These are phyloP conservation scores for Polyplosphaeria fusca DNA, from an alignment of 495 filamentous ascomycete genomes.

Conservation along the genomic window DNA sequence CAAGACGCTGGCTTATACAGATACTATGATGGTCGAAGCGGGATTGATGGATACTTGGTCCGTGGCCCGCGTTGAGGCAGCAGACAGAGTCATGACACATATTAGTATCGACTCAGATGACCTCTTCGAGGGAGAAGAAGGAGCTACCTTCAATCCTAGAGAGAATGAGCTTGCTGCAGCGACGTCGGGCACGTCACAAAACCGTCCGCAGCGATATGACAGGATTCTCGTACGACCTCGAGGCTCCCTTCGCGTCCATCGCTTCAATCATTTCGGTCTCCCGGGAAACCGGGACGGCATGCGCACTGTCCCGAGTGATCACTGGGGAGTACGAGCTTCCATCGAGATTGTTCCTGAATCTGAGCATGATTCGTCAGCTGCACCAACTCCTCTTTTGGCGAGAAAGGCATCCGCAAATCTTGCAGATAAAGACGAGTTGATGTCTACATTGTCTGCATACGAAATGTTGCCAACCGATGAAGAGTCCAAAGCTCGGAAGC, in stretches of 20 bases:
- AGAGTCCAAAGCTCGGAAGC: slow-evolving; percentile 43
- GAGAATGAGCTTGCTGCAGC: slow-evolving; percentile 51
- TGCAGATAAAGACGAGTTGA: not conserved
- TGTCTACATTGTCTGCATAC: slow-evolving; percentile 1
- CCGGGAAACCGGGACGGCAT: slow-evolving; percentile 21
- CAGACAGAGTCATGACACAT: slow-evolving; percentile 5
- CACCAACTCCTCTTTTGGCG: not conserved
- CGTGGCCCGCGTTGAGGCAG: slow-evolving; percentile 37
- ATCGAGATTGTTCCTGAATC: slow-evolving; percentile 34
- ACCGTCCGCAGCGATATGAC: slow-evolving; percentile 58
- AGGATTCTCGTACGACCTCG: slow-evolving; percentile 50
- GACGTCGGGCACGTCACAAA: slow-evolving; percentile 41
- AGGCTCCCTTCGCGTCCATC: slow-evolving; percentile 37
- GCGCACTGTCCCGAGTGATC: slow-evolving; percentile 50
- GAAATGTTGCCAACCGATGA: slow-evolving; percentile 44
- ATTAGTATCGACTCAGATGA: slow-evolving; percentile 34
- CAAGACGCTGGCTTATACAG: slow-evolving; percentile 36
- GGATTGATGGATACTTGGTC: slow-evolving; percentile 47
- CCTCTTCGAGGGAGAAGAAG: slow-evolving; percentile 51
- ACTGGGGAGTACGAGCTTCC: slow-evolving; percentile 53
- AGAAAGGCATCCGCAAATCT: slow-evolving; percentile 1
- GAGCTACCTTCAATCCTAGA: slow-evolving; percentile 55
- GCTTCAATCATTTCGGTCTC: slow-evolving; percentile 52
- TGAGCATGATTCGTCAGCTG: not conserved
- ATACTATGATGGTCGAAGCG: slow-evolving; percentile 38